A percentile compares a stretch with the other conserved stretches of the same genome.
Evolutionary conservation across 2,329 filamentous ascomycete species (phyloP).

Genomic region (Beauveria rudraprayagi): DNA sequence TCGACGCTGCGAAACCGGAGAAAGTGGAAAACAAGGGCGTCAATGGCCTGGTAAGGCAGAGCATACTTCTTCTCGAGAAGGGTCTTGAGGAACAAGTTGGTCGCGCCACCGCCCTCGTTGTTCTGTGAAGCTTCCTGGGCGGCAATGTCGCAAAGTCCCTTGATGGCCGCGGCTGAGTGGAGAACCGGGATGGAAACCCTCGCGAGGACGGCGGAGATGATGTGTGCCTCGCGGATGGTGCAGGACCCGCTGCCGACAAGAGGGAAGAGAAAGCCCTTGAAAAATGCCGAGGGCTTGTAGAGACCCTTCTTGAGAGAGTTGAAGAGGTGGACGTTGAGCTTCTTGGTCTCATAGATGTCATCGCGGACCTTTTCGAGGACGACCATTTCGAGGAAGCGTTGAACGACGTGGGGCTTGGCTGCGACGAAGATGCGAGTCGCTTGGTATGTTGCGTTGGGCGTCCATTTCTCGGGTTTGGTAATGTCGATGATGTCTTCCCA

Average conservation of each 20-base stretch:
- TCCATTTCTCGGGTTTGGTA: conserved; percentile 69
- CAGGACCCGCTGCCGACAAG: conserved; percentile 79
- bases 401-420: conserved; percentile 68
- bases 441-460: conserved; percentile 73
- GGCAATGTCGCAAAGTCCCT: conserved; percentile 88
- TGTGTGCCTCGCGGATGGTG: conserved; percentile 84
- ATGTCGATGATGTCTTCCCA: conserved; percentile 85
- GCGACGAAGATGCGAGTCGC: conserved; percentile 91
- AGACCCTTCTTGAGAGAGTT: conserved; percentile 83
- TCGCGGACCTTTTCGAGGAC: conserved; percentile 86
- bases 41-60: conserved; percentile 87
- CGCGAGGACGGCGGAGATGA: conserved; percentile 78
- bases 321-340: conserved; percentile 92
- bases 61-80: conserved; percentile 96
- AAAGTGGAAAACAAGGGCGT: conserved; percentile 94
- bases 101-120: conserved; percentile 80
- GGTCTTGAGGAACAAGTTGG: conserved; percentile 90
- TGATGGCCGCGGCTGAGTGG: conserved; percentile 84
- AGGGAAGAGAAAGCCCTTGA: conserved; percentile 93
- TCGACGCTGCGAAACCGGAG: conserved; percentile 73
- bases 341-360: conserved; percentile 89
- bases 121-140: conserved; percentile 79
- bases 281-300: conserved; percentile 92
- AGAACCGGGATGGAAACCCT: conserved; percentile 83
- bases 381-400: conserved; percentile 79